These are phyloP conservation scores for Gynostemma pentaphyllum DNA, from an alignment of 306 rosid genomes.

Conservation along the genomic window DNA sequence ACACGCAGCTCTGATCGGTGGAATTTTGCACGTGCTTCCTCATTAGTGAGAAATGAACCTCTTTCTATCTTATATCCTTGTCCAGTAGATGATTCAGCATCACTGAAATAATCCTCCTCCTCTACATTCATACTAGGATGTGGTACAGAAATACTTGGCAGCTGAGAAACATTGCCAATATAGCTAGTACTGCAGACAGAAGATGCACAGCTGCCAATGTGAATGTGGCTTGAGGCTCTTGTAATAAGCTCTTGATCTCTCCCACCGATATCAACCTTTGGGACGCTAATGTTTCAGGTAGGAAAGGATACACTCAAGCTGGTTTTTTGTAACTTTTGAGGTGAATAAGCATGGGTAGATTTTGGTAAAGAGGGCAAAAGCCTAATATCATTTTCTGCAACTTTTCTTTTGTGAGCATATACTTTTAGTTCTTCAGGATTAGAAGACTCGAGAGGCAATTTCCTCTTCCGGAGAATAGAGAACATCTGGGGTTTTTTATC, in stretches of 20 bases:
- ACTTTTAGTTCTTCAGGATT: neutral
- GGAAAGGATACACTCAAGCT: neutral
- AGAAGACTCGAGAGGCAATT: neutral
- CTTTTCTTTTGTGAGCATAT: neutral
- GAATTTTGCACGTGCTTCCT: conserved; percentile 29
- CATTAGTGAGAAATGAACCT: conserved; percentile 16
- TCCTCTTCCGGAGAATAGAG: neutral
- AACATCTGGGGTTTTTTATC: neutral
- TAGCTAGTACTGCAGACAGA: conserved; percentile 88
- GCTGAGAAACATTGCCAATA: conserved; percentile 20
- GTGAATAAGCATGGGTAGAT: no score
- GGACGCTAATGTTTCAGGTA: neutral
- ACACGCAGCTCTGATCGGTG: conserved; percentile 75
- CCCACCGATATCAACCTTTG: neutral
- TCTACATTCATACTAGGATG: conserved; percentile 33
- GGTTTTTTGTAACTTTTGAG: neutral
- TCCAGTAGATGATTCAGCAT: conserved; percentile 50
- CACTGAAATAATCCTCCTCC: conserved; percentile 37
- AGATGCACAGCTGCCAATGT: conserved; percentile 38
- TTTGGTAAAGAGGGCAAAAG: no score
- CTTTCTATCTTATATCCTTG: conserved; percentile 26
- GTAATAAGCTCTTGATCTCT: neutral
- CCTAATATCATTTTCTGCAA: neutral
- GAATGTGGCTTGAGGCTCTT: conserved; percentile 31
- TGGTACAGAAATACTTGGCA: conserved; percentile 20